A percentile compares a stretch with the other conserved stretches of the same genome.
phyloP scores from a whole-genome alignment of 129 eudicot genomes.

The Flaveria ramosissima region DNA sequence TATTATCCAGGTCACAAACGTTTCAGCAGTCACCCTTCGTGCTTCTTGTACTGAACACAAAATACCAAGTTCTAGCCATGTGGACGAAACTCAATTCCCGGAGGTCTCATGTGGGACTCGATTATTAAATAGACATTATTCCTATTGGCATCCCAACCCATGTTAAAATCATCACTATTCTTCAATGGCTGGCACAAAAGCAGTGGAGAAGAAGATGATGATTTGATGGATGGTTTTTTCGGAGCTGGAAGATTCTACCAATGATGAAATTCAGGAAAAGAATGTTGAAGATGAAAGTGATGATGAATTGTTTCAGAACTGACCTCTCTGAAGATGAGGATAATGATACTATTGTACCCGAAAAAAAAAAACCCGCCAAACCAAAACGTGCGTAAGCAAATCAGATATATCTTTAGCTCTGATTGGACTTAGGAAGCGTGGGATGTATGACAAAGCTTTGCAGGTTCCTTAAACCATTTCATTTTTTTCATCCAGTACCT shows the following conservation, averaged over 20 bases:
- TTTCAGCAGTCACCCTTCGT: conserved; percentile 37
- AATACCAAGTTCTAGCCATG: conserved; percentile 29
- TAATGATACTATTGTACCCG: conserved; percentile 21
- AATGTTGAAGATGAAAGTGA: conserved; percentile 34
- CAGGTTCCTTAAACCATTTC: conserved; percentile 50
- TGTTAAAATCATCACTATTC: conserved; percentile 37
- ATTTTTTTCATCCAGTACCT: neutral
- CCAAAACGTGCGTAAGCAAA: conserved; percentile 27
- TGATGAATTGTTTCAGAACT: conserved; percentile 37
- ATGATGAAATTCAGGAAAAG: conserved; percentile 18
- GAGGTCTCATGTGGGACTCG: conserved; percentile 28
- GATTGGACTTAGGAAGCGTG: conserved; percentile 47
- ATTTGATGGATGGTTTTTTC: conserved; percentile 77
- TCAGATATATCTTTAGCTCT: conserved; percentile 31
- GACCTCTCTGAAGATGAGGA: conserved; percentile 49
- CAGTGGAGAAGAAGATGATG: conserved; percentile 58
- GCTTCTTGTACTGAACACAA: conserved; percentile 40
- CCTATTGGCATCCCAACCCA: neutral
- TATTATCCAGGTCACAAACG: conserved; percentile 32
- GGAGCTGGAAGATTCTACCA: conserved; percentile 52
- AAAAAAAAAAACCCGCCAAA: conserved; percentile 19
- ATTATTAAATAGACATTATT: conserved; percentile 28
- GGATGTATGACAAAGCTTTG: conserved; percentile 59
- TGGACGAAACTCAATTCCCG: conserved; percentile 23
- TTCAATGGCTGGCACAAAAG: conserved; percentile 56